Evolutionary conservation across 331 rosid species (phyloP).

Genomic region (Saraca asoca): DNA sequence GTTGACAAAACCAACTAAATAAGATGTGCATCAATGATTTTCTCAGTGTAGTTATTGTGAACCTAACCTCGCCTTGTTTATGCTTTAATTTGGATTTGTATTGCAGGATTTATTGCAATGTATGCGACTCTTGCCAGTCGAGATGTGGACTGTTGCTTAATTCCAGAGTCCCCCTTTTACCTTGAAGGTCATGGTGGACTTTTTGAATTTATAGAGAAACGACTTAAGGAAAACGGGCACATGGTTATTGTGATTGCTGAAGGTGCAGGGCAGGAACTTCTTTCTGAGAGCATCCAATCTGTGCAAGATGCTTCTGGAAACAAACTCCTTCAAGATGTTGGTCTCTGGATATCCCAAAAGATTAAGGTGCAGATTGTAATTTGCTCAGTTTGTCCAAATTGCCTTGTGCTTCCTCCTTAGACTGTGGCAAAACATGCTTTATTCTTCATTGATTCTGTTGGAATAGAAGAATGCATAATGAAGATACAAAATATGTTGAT

Average conservation of each 20-base stretch:
- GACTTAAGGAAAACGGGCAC: conserved; percentile 79
- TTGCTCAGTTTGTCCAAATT: conserved; percentile 13
- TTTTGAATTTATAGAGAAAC: conserved; percentile 59
- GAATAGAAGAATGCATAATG: too few relatives aligned
- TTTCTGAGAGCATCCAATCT: conserved; percentile 58
- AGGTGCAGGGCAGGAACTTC: conserved; percentile 87
- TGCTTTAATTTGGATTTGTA: conserved; percentile 11
- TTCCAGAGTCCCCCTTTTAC: conserved; percentile 88
- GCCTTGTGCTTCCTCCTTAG: not conserved
- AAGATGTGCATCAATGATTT: too few relatives aligned
- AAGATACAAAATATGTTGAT: conserved; percentile 14
- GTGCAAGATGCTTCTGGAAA: conserved; percentile 81
- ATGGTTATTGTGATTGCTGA: conserved; percentile 87
- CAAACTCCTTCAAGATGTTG: conserved; percentile 80
- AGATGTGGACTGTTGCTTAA: conserved; percentile 90
- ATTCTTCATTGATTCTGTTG: too few relatives aligned
- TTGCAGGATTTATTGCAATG: conserved; percentile 85
- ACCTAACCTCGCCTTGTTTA: conserved; percentile 29
- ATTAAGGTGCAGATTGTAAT: conserved; percentile 56
- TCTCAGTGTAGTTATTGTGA: too few relatives aligned
- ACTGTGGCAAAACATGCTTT: not conserved
- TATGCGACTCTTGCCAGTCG: conserved; percentile 86
- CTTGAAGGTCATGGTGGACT: conserved; percentile 87
- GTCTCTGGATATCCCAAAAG: conserved; percentile 78
- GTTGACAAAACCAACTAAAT: too few relatives aligned